These are phyloP conservation scores for Leishmania arabica DNA, from an alignment of 208 protist genomes.

Conservation along the genomic window DNA sequence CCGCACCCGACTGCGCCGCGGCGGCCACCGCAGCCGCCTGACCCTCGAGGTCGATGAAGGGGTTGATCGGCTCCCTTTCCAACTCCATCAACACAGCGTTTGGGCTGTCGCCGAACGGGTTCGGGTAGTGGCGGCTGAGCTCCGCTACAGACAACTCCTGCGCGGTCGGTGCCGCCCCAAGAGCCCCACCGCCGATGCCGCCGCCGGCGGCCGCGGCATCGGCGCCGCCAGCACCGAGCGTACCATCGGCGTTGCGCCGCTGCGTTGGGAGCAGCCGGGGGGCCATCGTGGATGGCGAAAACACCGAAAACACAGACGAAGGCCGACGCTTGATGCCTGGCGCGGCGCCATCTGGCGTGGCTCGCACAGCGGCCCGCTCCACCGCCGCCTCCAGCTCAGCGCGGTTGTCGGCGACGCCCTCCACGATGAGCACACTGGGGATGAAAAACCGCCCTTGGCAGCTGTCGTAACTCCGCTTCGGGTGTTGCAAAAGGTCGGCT, in stretches of 20 bases:
- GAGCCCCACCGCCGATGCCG: not conserved
- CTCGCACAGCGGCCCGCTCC: slow-evolving; percentile 33
- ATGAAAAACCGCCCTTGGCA: slow-evolving; percentile 38
- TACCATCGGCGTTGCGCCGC: slow-evolving; percentile 15
- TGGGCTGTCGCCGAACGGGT: slow-evolving; percentile 80
- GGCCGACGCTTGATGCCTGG: slow-evolving; percentile 60
- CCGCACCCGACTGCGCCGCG: not conserved
- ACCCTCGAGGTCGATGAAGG: slow-evolving; percentile 64
- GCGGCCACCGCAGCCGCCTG: slow-evolving; percentile 11
- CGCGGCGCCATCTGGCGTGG: slow-evolving; percentile 76
- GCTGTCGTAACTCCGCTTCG: slow-evolving; percentile 17
- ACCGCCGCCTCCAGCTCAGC: slow-evolving; percentile 41
- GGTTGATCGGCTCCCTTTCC: slow-evolving; percentile 81
- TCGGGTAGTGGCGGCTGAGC: slow-evolving; percentile 74
- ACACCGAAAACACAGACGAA: not conserved
- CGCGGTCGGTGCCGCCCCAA: slow-evolving; percentile 16
- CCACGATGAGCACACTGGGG: slow-evolving; percentile 41
- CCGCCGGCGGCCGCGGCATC: not conserved
- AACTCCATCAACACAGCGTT: slow-evolving; percentile 63
- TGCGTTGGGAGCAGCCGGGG: not conserved
- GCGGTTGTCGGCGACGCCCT: slow-evolving; percentile 59
- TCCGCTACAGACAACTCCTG: slow-evolving; percentile 52
- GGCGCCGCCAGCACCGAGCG: not conserved
- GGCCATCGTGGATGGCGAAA: not conserved
- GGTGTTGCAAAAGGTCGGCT: not conserved